Evolutionary conservation across 306 rosid species (phyloP).

Genomic region (Fagus crenata): DNA sequence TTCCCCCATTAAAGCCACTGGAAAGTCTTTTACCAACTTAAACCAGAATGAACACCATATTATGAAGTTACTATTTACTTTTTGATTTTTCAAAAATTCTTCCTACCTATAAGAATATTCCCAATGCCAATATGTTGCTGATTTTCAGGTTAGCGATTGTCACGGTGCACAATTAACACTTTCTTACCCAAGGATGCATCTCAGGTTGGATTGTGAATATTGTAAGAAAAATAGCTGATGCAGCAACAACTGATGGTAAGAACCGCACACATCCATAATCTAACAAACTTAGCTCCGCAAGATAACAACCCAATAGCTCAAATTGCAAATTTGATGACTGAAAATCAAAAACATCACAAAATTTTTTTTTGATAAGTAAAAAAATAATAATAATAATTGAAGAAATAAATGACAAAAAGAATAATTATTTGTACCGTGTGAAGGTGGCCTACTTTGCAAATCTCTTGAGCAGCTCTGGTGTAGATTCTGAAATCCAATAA

Average conservation of each 20-base stretch:
- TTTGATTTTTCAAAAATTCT: neutral
- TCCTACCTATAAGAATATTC: neutral
- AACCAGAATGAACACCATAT: no score
- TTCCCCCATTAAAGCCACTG: no score
- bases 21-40: no score
- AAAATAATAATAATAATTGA: neutral
- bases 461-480: constrained; percentile 24
- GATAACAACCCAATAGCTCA: constrained; percentile 45
- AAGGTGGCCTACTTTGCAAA: constrained; percentile 19
- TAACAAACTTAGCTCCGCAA: constrained; percentile 49
- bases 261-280: constrained; percentile 33
- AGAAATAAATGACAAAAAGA: neutral
- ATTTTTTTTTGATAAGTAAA: neutral
- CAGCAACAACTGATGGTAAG: constrained; percentile 49
- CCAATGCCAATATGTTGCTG: neutral
- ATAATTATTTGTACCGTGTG: neutral
- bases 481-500: constrained; percentile 31
- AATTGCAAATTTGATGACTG: constrained; percentile 31
- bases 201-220: constrained; percentile 35
- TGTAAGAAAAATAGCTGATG: constrained; percentile 53
- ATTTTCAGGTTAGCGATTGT: neutral
- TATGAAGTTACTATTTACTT: no score
- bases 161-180: neutral
- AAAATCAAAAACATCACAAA: neutral
- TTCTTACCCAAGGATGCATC: constrained; percentile 57